These are phyloP conservation scores for Mortierella sp. DNA, from an alignment of 371 early-diverging fungal genomes.

Conservation along the genomic window DNA sequence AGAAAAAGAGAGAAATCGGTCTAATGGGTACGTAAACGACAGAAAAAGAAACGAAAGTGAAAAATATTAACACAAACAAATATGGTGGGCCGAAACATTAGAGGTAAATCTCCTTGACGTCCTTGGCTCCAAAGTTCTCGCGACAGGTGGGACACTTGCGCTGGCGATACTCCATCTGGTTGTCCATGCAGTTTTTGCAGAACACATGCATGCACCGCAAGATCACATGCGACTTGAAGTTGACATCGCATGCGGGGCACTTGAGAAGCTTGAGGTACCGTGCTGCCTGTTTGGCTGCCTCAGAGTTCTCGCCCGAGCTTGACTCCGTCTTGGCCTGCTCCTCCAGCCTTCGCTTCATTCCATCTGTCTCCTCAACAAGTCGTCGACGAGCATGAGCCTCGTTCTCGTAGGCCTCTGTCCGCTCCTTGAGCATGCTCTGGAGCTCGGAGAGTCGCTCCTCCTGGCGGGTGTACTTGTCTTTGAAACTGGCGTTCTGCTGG, in stretches of 20 bases:
- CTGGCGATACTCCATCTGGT: constrained; percentile 91
- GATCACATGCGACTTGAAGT: constrained; percentile 90
- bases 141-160: constrained; percentile 99
- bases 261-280: constrained; percentile 79
- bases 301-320: constrained; percentile 32
- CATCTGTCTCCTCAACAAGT: constrained; percentile 68
- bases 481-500: constrained; percentile 38
- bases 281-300: constrained; percentile 68
- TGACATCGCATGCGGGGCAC: constrained; percentile 89
- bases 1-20: neutral
- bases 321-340: constrained; percentile 53
- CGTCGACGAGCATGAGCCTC: constrained; percentile 68
- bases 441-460: constrained; percentile 60
- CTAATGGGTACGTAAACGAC: neutral
- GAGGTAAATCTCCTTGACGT: constrained; percentile 93
- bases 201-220: constrained; percentile 98
- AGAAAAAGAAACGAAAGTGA: neutral
- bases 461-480: constrained; percentile 54
- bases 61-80: no score
- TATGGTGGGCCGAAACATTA: constrained; percentile 41
- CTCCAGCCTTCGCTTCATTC: constrained; percentile 72
- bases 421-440: constrained; percentile 68
- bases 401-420: constrained; percentile 68
- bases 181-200: constrained; percentile 96
- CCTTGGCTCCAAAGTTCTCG: constrained; percentile 91